phyloP scores from a whole-genome alignment of 23 red algal genomes.

The Gracilaria gracilis region DNA sequence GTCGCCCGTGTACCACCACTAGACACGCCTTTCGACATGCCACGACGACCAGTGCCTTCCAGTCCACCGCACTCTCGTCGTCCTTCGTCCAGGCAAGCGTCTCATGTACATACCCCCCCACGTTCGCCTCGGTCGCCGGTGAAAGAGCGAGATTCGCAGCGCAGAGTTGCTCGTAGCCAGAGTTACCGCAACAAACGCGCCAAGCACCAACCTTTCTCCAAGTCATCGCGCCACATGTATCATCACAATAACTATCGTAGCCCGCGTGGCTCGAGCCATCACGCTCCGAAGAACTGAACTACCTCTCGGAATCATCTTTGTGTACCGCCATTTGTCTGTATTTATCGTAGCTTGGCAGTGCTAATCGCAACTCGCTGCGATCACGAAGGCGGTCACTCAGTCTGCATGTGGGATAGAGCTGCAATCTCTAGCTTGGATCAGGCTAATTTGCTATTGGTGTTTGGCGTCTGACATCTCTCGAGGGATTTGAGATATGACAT shows the following conservation, averaged over 20 bases:
- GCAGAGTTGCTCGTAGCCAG: neutral
- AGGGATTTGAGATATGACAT: neutral
- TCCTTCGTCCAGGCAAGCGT: neutral
- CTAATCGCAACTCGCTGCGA: neutral
- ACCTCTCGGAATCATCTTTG: neutral
- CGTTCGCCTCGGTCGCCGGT: slow-evolving; percentile 5
- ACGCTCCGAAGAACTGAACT: slow-evolving; percentile 15
- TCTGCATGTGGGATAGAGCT: neutral
- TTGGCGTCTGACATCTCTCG: neutral
- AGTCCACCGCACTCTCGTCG: neutral
- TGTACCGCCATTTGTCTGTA: neutral
- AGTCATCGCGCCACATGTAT: slow-evolving; percentile 41
- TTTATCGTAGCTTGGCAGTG: neutral
- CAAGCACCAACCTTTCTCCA: slow-evolving; percentile 6
- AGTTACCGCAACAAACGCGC: slow-evolving; percentile 5
- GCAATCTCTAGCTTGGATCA: neutral
- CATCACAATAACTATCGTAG: slow-evolving; percentile 61
- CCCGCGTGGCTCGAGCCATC: slow-evolving; percentile 41
- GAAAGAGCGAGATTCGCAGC: neutral
- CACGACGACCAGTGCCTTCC: neutral
- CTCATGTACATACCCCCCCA: neutral
- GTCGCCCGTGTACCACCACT: neutral
- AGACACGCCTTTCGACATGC: neutral
- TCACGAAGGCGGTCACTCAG: neutral
- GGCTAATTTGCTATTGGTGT: neutral